These are phyloP conservation scores for Gentiana straminea DNA, from an alignment of 257 asterid species.

Conservation along the genomic window DNA sequence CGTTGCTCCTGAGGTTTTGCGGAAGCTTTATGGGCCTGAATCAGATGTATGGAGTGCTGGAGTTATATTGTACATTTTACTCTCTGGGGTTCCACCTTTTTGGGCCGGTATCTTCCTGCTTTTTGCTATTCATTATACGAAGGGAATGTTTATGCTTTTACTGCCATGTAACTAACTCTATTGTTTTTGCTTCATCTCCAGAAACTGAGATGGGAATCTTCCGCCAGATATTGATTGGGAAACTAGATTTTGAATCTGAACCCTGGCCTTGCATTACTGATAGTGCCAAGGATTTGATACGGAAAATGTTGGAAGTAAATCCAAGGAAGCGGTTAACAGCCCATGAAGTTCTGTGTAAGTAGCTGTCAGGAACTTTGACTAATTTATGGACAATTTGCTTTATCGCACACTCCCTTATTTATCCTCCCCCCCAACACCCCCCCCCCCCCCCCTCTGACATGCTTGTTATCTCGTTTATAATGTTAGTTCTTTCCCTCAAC, in stretches of 20 bases:
- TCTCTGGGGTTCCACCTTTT: conserved; percentile 90
- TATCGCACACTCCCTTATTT: neutral
- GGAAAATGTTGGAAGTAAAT: conserved; percentile 74
- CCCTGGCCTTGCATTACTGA: conserved; percentile 92
- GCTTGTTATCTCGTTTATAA: neutral
- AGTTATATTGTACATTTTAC: conserved; percentile 83
- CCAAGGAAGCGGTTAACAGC: conserved; percentile 80
- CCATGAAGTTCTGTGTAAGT: conserved; percentile 85
- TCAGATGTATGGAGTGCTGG: conserved; percentile 98
- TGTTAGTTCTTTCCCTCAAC: neutral
- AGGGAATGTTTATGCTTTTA: conserved; percentile 3
- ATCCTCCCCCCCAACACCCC: neutral
- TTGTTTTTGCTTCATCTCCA: conserved; percentile 24
- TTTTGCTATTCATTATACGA: too few relatives aligned
- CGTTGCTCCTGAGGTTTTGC: conserved; percentile 89
- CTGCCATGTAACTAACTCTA: conserved; percentile 9
- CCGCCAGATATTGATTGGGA: conserved; percentile 72
- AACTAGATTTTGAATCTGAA: conserved; percentile 77
- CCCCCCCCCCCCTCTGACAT: neutral
- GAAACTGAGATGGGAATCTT: conserved; percentile 97
- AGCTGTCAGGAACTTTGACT: neutral
- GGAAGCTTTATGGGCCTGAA: conserved; percentile 89
- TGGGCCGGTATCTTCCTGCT: conserved; percentile 61
- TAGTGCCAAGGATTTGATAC: conserved; percentile 72
- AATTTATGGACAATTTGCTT: too few relatives aligned